Base-by-base conservation (phyloP, 805 yeast species). In the Metschnikowia peoriensis region DNA sequence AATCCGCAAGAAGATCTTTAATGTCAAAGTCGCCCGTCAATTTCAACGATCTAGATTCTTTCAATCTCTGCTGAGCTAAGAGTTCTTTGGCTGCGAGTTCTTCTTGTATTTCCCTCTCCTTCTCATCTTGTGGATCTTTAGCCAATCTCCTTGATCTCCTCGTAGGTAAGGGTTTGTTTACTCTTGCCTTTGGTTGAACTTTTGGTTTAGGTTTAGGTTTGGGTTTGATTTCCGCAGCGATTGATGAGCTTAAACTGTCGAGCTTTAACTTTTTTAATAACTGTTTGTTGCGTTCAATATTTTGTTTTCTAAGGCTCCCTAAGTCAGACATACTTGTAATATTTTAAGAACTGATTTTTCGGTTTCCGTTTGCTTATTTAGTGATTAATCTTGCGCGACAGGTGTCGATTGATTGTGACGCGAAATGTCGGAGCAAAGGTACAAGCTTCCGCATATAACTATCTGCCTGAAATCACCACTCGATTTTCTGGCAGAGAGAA, bases 271-370 rank as follows among this genome's bases (percentile, higher is more conserved):
- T 83, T 59, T 82, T 77, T 48, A 93, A 73, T 27, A 92, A 78
- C 58, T 84, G 88, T 66, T 84, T 83, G 69, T 93, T 94, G 46
- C 98, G 77, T 57, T 84, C 88, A 54, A 93, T 94, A 64, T 89
- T 90, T 53, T 82, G 89, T 28, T 37, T 46, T 35, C 62, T 41
- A n/a, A 55, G 45, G 43, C 44, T 42, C 41, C 57, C 59, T 28
- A 57, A 42, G 45, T 41, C 44, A 6, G 32, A 35, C 51, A 48
- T 48, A 8, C 15, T 22, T 3, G 41, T 32, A 45, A n/a, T 22
- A n/a, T 38, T 17, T 34, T 14, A 22, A 22, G 22, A 22, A 22
- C 22, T 2, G 4, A 35, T 16, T 52, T 43, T 15, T 6, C 7
- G 27, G 2, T 41, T 28, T 12, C 17, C 1, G 10, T 10, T 14